These are phyloP conservation scores for Phaseolus coccineus DNA, from an alignment of 331 rosid species.

Conservation along the genomic window DNA sequence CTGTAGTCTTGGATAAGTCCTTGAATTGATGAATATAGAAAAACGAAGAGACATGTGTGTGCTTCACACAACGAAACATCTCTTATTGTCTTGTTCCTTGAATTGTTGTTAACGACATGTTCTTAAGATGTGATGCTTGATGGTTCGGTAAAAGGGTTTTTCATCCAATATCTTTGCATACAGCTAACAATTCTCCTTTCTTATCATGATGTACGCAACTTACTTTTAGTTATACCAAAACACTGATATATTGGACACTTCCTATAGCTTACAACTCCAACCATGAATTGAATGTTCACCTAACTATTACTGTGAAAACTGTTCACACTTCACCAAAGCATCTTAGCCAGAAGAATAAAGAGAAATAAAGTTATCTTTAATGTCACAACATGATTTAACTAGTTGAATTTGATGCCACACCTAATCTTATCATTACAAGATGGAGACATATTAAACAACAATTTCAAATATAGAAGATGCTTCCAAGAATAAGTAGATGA, in stretches of 20 bases:
- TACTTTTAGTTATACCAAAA: slow-evolving; percentile 3
- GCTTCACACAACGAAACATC: slow-evolving; percentile 24
- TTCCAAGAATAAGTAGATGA: neutral
- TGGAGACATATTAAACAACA: neutral
- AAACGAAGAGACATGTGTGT: neutral
- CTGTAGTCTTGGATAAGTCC: too few species aligned
- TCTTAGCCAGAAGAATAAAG: neutral
- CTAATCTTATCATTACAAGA: neutral
- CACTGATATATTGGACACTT: neutral
- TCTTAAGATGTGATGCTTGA: neutral
- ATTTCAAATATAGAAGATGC: neutral
- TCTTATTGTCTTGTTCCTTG: neutral
- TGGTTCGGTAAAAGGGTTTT: neutral
- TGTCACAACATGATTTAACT: neutral
- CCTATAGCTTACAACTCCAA: neutral
- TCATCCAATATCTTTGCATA: slow-evolving; percentile 3
- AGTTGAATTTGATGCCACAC: neutral
- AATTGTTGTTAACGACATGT: neutral
- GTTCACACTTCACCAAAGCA: neutral
- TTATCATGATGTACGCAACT: neutral
- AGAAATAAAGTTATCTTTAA: slow-evolving; percentile 1
- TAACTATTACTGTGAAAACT: neutral
- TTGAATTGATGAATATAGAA: neutral
- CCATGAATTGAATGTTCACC: slow-evolving; percentile 11
- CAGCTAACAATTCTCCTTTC: neutral